Percentiles rank a stretch among this genome's conserved stretches.
phyloP scores from a whole-genome alignment of 805 yeast species.

The Metschnikowia shivogae region DNA sequence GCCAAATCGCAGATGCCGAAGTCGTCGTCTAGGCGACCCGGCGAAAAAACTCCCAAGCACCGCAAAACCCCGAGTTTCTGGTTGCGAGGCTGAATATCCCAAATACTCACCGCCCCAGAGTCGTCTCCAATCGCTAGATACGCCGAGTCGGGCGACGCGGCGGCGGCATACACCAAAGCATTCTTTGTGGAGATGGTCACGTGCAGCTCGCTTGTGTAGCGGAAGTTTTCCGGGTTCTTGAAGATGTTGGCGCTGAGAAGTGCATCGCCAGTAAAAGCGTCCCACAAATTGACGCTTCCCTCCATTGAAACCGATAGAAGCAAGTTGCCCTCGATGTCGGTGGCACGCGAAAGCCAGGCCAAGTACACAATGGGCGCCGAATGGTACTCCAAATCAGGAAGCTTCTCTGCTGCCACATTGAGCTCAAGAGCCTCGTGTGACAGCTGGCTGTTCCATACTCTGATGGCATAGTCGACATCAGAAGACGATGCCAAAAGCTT shows the following conservation, averaged over 20 bases:
- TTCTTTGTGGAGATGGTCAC: constrained; percentile 35
- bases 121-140: constrained; percentile 63
- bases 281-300: constrained; percentile 68
- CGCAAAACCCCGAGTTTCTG: constrained; percentile 16
- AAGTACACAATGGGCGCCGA: constrained; percentile 53
- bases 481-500: constrained; percentile 68
- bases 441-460: constrained; percentile 71
- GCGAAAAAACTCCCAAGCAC: constrained; percentile 24
- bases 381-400: constrained; percentile 31
- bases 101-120: constrained; percentile 54
- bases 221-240: constrained; percentile 23
- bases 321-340: constrained; percentile 17
- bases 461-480: constrained; percentile 62
- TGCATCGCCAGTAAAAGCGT: constrained; percentile 41
- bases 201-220: constrained; percentile 12
- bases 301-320: constrained; percentile 53
- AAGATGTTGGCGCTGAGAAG: constrained; percentile 32
- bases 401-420: constrained; percentile 15
- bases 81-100: constrained; percentile 35
- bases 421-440: constrained; percentile 45
- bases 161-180: constrained; percentile 51
- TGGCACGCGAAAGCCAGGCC: constrained; percentile 45
- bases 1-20: constrained; percentile 36
- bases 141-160: constrained; percentile 46
- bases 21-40: constrained; percentile 5